Conservation (phyloP, 2,329 filamentous ascomycete genomes). For the Hypoxylon sp. region DNA sequence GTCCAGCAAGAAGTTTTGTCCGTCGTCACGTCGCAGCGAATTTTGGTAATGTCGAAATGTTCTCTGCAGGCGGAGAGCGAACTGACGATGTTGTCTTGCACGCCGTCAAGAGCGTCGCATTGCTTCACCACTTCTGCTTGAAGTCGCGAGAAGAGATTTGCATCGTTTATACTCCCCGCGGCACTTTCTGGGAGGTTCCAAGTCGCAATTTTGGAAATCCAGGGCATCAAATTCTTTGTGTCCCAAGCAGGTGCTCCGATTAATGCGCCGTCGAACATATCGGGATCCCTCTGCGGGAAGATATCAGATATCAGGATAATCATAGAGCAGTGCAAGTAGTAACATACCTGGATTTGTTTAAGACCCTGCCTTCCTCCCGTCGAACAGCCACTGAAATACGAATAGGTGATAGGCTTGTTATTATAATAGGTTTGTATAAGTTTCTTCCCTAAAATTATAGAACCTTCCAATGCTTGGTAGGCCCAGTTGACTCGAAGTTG, state of each 20-base stretch:
- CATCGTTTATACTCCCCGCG: constrained; percentile 58
- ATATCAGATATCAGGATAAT: not conserved
- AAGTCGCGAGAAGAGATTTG: constrained; percentile 59
- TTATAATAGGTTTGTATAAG: constrained; percentile 63
- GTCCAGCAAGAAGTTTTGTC: constrained; percentile 57
- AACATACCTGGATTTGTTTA: constrained; percentile 59
- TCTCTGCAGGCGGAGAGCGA: constrained; percentile 57
- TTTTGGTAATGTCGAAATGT: constrained; percentile 52
- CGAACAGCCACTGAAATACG: constrained; percentile 68
- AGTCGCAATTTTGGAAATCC: constrained; percentile 58
- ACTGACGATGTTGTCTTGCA: constrained; percentile 61
- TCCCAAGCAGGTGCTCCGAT: constrained; percentile 65
- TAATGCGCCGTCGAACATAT: constrained; percentile 67
- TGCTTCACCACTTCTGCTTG: constrained; percentile 59
- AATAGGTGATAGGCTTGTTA: constrained; percentile 57
- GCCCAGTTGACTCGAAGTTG: constrained; percentile 54
- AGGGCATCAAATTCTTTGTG: constrained; percentile 60
- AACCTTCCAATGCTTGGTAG: constrained; percentile 59
- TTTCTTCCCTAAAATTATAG: constrained; percentile 61
- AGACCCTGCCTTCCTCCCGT: constrained; percentile 69
- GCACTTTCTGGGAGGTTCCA: constrained; percentile 62
- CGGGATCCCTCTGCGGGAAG: constrained; percentile 61
- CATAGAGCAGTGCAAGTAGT: not conserved
- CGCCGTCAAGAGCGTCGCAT: constrained; percentile 61
- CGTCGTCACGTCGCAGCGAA: constrained; percentile 54